These are phyloP conservation scores for Smallanthus sonchifolius DNA, from an alignment of 129 eudicot genomes.

Conservation along the genomic window DNA sequence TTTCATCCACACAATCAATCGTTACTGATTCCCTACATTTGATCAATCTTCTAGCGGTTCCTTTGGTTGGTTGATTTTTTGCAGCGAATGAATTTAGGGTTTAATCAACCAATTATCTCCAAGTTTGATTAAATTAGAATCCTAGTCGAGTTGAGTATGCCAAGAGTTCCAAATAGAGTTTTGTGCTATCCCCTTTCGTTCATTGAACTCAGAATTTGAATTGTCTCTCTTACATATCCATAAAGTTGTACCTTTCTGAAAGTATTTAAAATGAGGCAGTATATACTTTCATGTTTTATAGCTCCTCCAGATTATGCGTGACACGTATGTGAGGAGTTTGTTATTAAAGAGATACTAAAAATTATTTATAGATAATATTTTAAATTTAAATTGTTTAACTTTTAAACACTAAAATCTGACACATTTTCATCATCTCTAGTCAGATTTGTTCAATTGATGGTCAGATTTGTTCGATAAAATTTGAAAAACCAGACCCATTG, in stretches of 20 bases:
- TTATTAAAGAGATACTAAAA: too few relatives aligned
- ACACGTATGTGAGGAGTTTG: too few relatives aligned
- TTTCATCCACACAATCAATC: neutral
- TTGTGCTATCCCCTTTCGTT: neutral
- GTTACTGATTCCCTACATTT: slow-evolving; percentile 8
- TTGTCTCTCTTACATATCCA: neutral
- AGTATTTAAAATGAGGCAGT: neutral
- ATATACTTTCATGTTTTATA: neutral
- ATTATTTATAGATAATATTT: too few relatives aligned
- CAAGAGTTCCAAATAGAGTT: slow-evolving; percentile 9
- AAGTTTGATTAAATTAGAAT: neutral
- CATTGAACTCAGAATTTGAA: neutral
- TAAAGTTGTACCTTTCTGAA: neutral
- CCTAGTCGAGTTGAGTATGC: neutral
- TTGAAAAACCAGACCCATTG: too few relatives aligned
- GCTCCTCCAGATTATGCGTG: neutral
- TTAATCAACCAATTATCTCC: neutral
- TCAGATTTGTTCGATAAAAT: too few relatives aligned
- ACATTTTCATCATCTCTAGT: too few relatives aligned
- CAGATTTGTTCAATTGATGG: too few relatives aligned
- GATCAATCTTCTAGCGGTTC: neutral
- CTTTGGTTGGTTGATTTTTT: neutral
- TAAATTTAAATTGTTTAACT: neutral
- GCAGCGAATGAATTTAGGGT: slow-evolving; percentile 13
- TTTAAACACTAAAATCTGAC: too few relatives aligned